These are phyloP conservation scores for Aureobasidium namibiae DNA, from an alignment of 2,329 filamentous ascomycete species.

Conservation along the genomic window DNA sequence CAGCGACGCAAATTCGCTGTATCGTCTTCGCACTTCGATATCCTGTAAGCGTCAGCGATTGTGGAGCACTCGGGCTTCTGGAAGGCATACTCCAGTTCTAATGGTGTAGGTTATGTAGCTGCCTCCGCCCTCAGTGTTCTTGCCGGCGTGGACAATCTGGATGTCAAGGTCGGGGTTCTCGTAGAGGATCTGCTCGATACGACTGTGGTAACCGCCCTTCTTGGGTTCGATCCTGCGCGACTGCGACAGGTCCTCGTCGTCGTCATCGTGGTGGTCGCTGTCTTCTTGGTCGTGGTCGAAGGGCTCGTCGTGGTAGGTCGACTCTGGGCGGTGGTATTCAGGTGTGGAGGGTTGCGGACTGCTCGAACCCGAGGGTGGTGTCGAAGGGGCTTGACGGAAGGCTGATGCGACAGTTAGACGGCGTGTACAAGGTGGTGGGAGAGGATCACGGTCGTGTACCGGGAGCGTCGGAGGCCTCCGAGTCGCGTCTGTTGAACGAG, in stretches of 20 bases:
- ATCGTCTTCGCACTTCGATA: conserved; percentile 85
- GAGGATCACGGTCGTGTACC: conserved; percentile 29
- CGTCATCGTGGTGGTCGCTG: conserved; percentile 51
- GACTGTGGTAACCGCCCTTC: conserved; percentile 84
- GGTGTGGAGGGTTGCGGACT: conserved; percentile 2
- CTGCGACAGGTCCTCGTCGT: conserved; percentile 38
- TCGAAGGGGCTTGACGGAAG: conserved; percentile 12
- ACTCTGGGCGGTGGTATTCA: conserved; percentile 5
- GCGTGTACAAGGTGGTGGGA: not conserved
- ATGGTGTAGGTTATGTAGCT: conserved; percentile 98
- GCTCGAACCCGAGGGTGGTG: conserved; percentile 22
- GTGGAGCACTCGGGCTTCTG: not conserved
- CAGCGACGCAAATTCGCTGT: conserved; percentile 92
- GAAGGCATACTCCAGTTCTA: conserved; percentile 66
- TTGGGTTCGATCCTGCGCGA: conserved; percentile 49
- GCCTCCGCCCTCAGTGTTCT: conserved; percentile 85
- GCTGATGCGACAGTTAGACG: conserved; percentile 5
- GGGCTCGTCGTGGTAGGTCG: conserved; percentile 28
- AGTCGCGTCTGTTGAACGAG: conserved; percentile 82
- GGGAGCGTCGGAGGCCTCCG: conserved; percentile 60
- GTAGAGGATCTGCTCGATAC: conserved; percentile 94
- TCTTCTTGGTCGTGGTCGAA: conserved; percentile 61
- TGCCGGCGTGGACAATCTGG: conserved; percentile 87
- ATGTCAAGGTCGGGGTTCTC: conserved; percentile 88
- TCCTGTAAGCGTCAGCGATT: conserved; percentile 50